Conservation (phyloP, 116 monocot genomes). For the Cymodocea nodosa region DNA sequence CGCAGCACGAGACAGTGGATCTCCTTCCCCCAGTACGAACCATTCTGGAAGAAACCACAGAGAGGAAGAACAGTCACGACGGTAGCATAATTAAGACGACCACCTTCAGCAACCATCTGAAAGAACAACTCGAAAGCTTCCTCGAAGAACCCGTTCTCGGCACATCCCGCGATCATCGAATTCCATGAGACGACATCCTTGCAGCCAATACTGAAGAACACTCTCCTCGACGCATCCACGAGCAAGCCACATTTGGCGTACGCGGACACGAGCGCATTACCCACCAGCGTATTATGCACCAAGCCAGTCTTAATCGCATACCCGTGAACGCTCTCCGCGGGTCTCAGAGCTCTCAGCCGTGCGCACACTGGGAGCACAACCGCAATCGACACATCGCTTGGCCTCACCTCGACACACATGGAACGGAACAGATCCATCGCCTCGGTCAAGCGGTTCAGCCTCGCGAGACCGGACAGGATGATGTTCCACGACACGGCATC, state of each 20-base stretch:
- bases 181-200: slow-evolving; percentile 76
- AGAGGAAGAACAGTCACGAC: slow-evolving; percentile 46
- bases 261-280: slow-evolving; percentile 57
- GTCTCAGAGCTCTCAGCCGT: slow-evolving; percentile 17
- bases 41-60: slow-evolving; percentile 25
- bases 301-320: slow-evolving; percentile 37
- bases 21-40: slow-evolving; percentile 35
- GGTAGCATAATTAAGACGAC: slow-evolving; percentile 39
- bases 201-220: slow-evolving; percentile 20
- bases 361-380: slow-evolving; percentile 44
- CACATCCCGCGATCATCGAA: slow-evolving; percentile 50
- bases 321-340: slow-evolving; percentile 28
- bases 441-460: slow-evolving; percentile 11
- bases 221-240: slow-evolving; percentile 14
- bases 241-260: slow-evolving; percentile 51
- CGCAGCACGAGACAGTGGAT: slow-evolving; percentile 32
- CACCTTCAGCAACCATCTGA: slow-evolving; percentile 22
- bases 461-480: slow-evolving; percentile 37
- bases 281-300: slow-evolving; percentile 39
- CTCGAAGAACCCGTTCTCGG: slow-evolving; percentile 23
- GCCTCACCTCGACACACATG: slow-evolving; percentile 26
- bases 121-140: slow-evolving; percentile 31
- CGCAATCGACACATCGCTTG: slow-evolving; percentile 36
- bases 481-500: slow-evolving; percentile 62
- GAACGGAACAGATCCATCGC: slow-evolving; percentile 20